Conservation (phyloP, 306 rosid species). For the Fragaria iinumae region DNA sequence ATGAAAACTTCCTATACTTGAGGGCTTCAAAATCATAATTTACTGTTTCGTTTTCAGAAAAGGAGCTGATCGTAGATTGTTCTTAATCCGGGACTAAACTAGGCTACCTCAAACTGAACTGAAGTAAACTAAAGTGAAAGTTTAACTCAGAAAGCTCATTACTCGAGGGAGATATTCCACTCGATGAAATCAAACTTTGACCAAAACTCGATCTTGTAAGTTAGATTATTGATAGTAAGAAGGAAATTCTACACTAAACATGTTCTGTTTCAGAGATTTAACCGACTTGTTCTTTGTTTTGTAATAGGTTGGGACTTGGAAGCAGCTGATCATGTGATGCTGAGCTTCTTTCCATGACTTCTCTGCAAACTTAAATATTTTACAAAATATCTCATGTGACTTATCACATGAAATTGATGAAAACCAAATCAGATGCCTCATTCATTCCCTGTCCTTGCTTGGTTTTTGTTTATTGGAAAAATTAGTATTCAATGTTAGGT, state of each 20-base stretch:
- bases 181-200: neutral
- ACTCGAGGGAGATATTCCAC: neutral
- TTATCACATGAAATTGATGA: slow-evolving; percentile 42
- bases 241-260: slow-evolving; percentile 2
- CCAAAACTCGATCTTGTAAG: neutral
- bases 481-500: slow-evolving; percentile 16
- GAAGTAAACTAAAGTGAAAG: neutral
- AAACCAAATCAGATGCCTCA: slow-evolving; percentile 36
- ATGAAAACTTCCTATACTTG: neutral
- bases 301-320: slow-evolving; percentile 45
- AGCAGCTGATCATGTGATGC: slow-evolving; percentile 65
- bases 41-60: neutral
- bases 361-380: slow-evolving; percentile 38
- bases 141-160: neutral
- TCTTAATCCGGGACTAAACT: neutral
- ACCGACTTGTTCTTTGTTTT: slow-evolving; percentile 30
- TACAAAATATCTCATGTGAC: slow-evolving; percentile 52
- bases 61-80: neutral
- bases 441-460: slow-evolving; percentile 30
- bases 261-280: slow-evolving; percentile 10
- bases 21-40: neutral
- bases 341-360: slow-evolving; percentile 42
- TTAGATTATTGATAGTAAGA: neutral
- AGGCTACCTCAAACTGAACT: neutral
- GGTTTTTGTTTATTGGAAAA: slow-evolving; percentile 25